These are phyloP conservation scores for Fusarium domesticum DNA, from an alignment of 2,329 filamentous ascomycete genomes.

Conservation along the genomic window DNA sequence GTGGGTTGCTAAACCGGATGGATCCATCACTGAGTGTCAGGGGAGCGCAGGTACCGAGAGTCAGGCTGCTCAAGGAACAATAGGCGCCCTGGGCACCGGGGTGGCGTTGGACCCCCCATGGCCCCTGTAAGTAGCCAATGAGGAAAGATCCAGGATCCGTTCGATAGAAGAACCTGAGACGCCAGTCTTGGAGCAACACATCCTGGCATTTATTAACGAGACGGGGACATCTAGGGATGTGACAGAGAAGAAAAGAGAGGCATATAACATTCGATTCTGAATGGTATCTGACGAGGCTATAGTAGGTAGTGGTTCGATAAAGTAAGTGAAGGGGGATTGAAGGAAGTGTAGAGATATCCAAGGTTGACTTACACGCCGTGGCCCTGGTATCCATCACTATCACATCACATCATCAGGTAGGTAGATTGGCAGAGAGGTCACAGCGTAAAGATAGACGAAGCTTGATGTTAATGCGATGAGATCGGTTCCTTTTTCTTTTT, in stretches of 20 bases:
- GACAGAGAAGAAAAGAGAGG: conserved; percentile 14
- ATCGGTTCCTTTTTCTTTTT: background rate
- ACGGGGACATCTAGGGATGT: conserved; percentile 2
- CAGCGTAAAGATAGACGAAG: too few species aligned
- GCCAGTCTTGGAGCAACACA: conserved; percentile 1
- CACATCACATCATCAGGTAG: too few species aligned
- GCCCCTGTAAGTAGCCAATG: conserved; percentile 7
- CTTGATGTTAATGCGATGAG: too few species aligned
- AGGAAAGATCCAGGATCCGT: background rate
- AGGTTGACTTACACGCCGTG: too few species aligned
- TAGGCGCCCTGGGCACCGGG: conserved; percentile 13
- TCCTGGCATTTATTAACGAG: background rate
- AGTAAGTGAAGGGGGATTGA: conserved; percentile 14
- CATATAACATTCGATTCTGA: conserved; percentile 28
- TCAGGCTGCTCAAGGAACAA: conserved; percentile 1
- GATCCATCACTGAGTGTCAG: background rate
- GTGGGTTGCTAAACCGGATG: conserved; percentile 1
- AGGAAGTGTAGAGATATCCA: too few species aligned
- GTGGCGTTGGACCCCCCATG: background rate
- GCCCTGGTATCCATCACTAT: too few species aligned
- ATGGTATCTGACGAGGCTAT: conserved; percentile 27
- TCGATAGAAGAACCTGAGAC: conserved; percentile 15
- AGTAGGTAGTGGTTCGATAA: conserved; percentile 23
- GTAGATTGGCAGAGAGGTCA: too few species aligned
- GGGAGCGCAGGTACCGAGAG: background rate